These are phyloP conservation scores for Neonectria coccinea DNA, from an alignment of 2,329 filamentous ascomycete species.

Conservation along the genomic window DNA sequence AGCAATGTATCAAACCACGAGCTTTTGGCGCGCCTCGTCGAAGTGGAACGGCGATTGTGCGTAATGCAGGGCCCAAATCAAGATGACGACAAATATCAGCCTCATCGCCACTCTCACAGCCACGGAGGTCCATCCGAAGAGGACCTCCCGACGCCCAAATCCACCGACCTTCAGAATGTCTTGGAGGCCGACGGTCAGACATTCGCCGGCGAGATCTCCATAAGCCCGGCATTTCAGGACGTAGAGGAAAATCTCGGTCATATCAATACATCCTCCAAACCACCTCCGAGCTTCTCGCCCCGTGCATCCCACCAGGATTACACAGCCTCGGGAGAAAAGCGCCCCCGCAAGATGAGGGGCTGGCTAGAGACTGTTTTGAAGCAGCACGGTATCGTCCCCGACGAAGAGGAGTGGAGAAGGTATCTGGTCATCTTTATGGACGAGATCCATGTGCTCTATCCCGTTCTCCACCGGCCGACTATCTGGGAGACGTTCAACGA, in stretches of 20 bases:
- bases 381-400: constrained; percentile 23
- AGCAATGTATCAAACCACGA: constrained; percentile 13
- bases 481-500: constrained; percentile 35
- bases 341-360: constrained; percentile 7
- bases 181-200: constrained; percentile 35
- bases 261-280: constrained; percentile 8
- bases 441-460: constrained; percentile 33
- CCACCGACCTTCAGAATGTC: constrained; percentile 24
- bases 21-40: constrained; percentile 22
- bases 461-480: constrained; percentile 27
- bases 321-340: background rate
- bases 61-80: constrained; percentile 15
- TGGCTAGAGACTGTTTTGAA: constrained; percentile 30
- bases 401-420: constrained; percentile 30
- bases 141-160: constrained; percentile 21
- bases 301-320: constrained; percentile 14
- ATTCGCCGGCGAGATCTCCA: constrained; percentile 35
- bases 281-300: constrained; percentile 11
- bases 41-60: constrained; percentile 26
- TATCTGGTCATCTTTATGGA: constrained; percentile 33
- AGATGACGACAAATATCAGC: background rate
- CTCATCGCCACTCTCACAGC: background rate
- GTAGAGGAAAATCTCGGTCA: constrained; percentile 15
- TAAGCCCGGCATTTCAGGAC: constrained; percentile 30
- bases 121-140: background rate